Conservation (phyloP, 352 stramenopile genomes). For the Hyaloperonospora arabidopsidis region DNA sequence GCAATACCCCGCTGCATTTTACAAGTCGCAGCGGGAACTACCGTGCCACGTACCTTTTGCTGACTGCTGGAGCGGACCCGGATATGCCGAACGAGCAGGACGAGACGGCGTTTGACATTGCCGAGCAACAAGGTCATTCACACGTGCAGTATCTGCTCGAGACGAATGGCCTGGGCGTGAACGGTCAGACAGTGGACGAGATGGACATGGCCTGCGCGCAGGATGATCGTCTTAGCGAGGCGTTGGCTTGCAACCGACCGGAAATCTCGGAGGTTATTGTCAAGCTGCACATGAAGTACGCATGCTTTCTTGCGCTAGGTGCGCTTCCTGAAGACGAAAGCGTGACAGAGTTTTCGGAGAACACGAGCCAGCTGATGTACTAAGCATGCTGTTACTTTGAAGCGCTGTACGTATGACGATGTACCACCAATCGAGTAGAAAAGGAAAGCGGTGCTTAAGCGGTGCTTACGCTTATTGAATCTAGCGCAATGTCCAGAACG, state of each 20-base stretch:
- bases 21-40: constrained; percentile 68
- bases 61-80: constrained; percentile 75
- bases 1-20: constrained; percentile 79
- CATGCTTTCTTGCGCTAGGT: constrained; percentile 49
- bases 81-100: constrained; percentile 79
- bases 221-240: constrained; percentile 52
- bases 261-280: constrained; percentile 68
- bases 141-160: constrained; percentile 75
- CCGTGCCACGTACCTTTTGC: constrained; percentile 62
- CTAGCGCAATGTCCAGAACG: no score
- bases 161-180: constrained; percentile 59
- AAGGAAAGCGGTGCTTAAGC: no score
- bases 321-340: constrained; percentile 48
- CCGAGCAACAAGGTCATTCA: constrained; percentile 49
- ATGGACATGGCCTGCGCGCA: constrained; percentile 60
- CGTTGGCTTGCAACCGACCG: constrained; percentile 52
- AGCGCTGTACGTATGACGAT: no score
- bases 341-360: constrained; percentile 42
- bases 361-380: constrained; percentile 27
- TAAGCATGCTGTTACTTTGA: constrained; percentile 13
- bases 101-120: constrained; percentile 76
- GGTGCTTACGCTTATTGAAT: no score
- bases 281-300: constrained; percentile 75
- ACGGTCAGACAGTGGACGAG: constrained; percentile 43
- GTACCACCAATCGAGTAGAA: no score